Evolutionary conservation across 352 stramenopile genomes (phyloP).

Genomic region (Blastocystis sp.): DNA sequence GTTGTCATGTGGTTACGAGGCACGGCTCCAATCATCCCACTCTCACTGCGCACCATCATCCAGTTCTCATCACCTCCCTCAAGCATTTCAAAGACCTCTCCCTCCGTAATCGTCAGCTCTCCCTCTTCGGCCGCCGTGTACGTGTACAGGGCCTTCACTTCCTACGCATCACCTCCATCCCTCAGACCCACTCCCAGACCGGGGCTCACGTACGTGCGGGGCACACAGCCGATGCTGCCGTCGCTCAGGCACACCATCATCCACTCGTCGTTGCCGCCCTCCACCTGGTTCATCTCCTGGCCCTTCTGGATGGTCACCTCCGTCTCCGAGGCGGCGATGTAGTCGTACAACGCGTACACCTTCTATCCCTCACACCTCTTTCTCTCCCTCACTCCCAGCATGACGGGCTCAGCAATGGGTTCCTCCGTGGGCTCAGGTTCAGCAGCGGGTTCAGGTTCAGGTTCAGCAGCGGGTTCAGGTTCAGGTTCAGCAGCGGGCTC

Average conservation of each 20-base stretch:
- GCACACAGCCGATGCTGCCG: slow-evolving; percentile 27
- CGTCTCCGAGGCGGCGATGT: neutral
- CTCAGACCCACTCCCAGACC: neutral
- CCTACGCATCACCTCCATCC: neutral
- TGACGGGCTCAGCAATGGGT: neutral
- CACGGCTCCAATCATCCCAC: slow-evolving; percentile 5
- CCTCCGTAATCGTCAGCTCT: slow-evolving; percentile 13
- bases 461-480: neutral
- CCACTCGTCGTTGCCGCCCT: slow-evolving; percentile 34
- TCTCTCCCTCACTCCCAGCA: neutral
- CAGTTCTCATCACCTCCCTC: slow-evolving; percentile 5
- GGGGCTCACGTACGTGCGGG: slow-evolving; percentile 31
- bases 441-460: neutral
- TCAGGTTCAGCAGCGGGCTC: slow-evolving; percentile 12
- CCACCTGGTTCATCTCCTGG: slow-evolving; percentile 2
- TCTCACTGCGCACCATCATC: slow-evolving; percentile 4
- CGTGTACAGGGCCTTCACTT: neutral
- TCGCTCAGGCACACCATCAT: slow-evolving; percentile 16
- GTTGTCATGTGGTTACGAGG: slow-evolving; percentile 1
- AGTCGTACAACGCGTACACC: slow-evolving; percentile 34
- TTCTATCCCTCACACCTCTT: neutral
- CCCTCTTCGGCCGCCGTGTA: slow-evolving; percentile 6
- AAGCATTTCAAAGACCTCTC: neutral
- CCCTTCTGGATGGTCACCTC: slow-evolving; percentile 32
- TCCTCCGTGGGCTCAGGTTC: slow-evolving; percentile 3